Evolutionary conservation across 768 basidiomycete species (phyloP), one percentile per base, ranked within the genome.

Genomic region (Mycena galericulata): DNA sequence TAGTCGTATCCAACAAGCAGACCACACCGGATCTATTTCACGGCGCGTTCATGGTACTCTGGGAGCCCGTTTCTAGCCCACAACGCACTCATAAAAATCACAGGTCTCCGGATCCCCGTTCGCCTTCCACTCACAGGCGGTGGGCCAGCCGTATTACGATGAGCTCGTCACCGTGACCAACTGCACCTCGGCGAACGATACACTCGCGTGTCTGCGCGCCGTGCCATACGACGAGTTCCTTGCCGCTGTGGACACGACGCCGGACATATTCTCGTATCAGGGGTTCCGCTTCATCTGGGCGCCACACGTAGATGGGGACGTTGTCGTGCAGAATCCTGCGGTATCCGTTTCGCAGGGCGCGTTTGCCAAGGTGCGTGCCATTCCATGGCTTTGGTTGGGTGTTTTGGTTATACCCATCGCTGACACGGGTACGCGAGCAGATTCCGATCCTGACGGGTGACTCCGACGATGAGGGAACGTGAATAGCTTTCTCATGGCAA

Each of bases 391-490:
- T 29, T 50, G 9, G 12, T 10, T 26, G 49, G 24, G 9, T 6
- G 18, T 18, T 50, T 24, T 46, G n/a, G 7, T 46, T 20, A 46
- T 24, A 24, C 22, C 45, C 10, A 50, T 27, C 40, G 32, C 8
- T 24, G 15, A n/a, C n/a, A n/a, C n/a, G n/a, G n/a, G n/a, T n/a
- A n/a, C n/a, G n/a, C n/a, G n/a, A n/a, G 34, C 29, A 58, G 51
- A 22, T 56, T 56, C 54, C 54, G 6, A 24, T 60, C 14, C 34
- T 60, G 12, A 24, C 20, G 10, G 58, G 58, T 20, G 32, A 30
- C 17, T 32, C 18, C 58, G 45, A 60, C 30, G 58, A 60, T 46
- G 58, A 60, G 15, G 58, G 58, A 22, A 60, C 58, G 58, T 60
- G 34, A 47, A 46, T 27, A 6, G n/a, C n/a, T n/a, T n/a, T n/a